Conservation (phyloP, 352 stramenopile species). For the Globisporangium sylvaticum region DNA sequence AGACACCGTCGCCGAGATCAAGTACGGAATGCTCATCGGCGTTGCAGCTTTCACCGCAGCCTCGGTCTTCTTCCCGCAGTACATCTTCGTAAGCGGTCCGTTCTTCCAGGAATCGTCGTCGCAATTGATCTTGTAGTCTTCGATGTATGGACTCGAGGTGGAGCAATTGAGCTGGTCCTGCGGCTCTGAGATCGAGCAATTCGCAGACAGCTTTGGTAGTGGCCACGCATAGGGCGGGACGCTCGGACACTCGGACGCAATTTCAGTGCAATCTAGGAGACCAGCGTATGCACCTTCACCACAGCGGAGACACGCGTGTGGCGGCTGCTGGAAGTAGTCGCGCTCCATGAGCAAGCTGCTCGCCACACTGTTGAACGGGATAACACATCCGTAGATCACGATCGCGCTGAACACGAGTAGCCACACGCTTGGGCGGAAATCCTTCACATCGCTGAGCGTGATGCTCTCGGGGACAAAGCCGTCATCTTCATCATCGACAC, state of each 20-base stretch:
- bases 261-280: conserved; percentile 44
- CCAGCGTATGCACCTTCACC: conserved; percentile 48
- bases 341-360: conserved; percentile 90
- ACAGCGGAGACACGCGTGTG: conserved; percentile 43
- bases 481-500: not conserved
- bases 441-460: conserved; percentile 67
- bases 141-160: conserved; percentile 51
- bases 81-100: conserved; percentile 48
- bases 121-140: conserved; percentile 75
- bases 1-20: conserved; percentile 87
- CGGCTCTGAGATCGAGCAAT: conserved; percentile 66
- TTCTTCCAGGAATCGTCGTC: conserved; percentile 71
- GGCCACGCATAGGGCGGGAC: conserved; percentile 75
- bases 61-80: conserved; percentile 57
- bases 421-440: conserved; percentile 86
- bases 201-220: conserved; percentile 54
- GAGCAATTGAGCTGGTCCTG: conserved; percentile 62
- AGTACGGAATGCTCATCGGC: conserved; percentile 92
- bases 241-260: conserved; percentile 46
- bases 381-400: conserved; percentile 91
- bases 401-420: conserved; percentile 85
- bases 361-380: conserved; percentile 94
- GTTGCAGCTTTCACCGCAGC: conserved; percentile 69
- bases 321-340: conserved; percentile 80
- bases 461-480: conserved; percentile 30